Conservation (phyloP, 2,329 filamentous ascomycete genomes). For the Fusarium continuum region DNA sequence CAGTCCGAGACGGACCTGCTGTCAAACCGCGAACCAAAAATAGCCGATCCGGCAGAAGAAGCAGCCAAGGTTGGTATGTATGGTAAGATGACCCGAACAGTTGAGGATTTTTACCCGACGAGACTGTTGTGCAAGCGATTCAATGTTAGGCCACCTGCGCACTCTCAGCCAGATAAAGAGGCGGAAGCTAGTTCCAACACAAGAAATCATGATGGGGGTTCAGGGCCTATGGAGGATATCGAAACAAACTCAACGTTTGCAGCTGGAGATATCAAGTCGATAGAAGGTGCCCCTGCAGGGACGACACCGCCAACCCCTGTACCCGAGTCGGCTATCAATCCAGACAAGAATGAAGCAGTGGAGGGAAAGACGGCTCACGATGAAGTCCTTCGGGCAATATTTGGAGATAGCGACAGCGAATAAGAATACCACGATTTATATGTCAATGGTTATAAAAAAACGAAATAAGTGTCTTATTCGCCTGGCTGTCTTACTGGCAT, state of each 20-base stretch:
- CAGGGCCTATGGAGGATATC: conserved; percentile 25
- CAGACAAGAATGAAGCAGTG: conserved; percentile 72
- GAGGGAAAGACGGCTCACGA: conserved; percentile 79
- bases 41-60: conserved; percentile 77
- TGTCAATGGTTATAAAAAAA: not conserved
- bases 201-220: conserved; percentile 19
- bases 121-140: conserved; percentile 94
- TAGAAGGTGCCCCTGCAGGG: conserved; percentile 16
- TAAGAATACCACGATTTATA: conserved; percentile 22
- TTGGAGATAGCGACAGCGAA: conserved; percentile 85
- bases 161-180: conserved; percentile 65
- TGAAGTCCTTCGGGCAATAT: conserved; percentile 89
- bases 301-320: conserved; percentile 2
- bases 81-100: conserved; percentile 82
- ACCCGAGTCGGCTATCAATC: conserved; percentile 59
- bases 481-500: not conserved
- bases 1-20: conserved; percentile 37
- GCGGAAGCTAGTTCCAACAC: conserved; percentile 43
- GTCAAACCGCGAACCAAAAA: conserved; percentile 48
- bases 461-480: too few species aligned
- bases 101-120: conserved; percentile 78
- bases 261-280: conserved; percentile 19
- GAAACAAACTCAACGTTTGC: conserved; percentile 1
- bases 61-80: conserved; percentile 94
- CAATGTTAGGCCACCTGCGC: conserved; percentile 79